phyloP scores from a whole-genome alignment of 768 basidiomycete genomes.

The Astraeus odoratus region DNA sequence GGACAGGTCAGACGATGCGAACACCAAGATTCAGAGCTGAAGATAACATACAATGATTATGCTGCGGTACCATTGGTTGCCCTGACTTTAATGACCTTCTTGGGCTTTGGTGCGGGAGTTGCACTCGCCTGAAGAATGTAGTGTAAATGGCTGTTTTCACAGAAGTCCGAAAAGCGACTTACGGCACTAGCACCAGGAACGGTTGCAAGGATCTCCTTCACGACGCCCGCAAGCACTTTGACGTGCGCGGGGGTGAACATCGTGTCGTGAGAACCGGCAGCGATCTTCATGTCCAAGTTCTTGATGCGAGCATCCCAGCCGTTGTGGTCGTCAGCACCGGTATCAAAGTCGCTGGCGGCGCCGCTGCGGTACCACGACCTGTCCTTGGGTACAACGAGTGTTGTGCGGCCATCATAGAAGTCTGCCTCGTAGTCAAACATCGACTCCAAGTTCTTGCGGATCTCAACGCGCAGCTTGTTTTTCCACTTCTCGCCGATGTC shows the following conservation, averaged over 20 bases:
- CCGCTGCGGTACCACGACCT: conserved; percentile 28
- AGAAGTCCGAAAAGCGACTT: background rate
- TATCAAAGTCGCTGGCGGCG: conserved; percentile 22
- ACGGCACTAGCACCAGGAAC: background rate
- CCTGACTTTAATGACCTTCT: too few species aligned
- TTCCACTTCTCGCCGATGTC: conserved; percentile 28
- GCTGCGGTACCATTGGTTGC: too few species aligned
- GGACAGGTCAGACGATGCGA: too few species aligned
- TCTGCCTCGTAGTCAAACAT: conserved; percentile 28
- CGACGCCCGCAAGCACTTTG: conserved; percentile 21
- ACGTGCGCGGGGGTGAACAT: conserved; percentile 28
- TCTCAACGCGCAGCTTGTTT: conserved; percentile 22
- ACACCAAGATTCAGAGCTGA: too few species aligned
- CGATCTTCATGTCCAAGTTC: conserved; percentile 21
- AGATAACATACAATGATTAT: too few species aligned
- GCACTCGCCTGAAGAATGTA: too few species aligned
- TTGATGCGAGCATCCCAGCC: conserved; percentile 24
- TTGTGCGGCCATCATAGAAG: conserved; percentile 17
- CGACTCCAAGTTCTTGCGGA: conserved; percentile 26
- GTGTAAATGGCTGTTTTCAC: background rate
- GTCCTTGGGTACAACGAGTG: conserved; percentile 24
- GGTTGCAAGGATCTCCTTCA: conserved; percentile 11
- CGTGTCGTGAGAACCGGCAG: conserved; percentile 23
- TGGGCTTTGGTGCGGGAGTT: too few species aligned
- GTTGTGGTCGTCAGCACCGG: conserved; percentile 25